Base-by-base conservation (phyloP, 176 grass and related monocot species). In the Neostapfia colusana region DNA sequence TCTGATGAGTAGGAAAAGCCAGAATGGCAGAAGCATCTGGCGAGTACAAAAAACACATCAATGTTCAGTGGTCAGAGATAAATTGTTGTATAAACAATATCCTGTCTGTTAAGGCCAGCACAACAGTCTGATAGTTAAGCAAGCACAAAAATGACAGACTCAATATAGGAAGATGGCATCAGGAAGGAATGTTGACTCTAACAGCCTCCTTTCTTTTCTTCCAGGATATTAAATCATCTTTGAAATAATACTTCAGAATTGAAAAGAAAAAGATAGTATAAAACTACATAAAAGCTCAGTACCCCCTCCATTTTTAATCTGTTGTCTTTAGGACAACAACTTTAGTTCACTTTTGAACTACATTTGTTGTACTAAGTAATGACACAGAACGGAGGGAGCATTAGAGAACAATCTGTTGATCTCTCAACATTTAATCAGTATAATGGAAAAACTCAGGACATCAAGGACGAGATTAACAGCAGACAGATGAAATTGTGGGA, bases 141-240 rank as follows among this genome's bases (percentile, higher is more conserved):
- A 70, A 84, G 78, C 81, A 73, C 73, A 77, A 77, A 72, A 45
- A 73, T 69, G 72, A 60, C 89, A 87, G 78, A 69, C 15, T 81
- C 49, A 84, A 73, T 91, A 28, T 91, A 81, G 85, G 89, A 84
- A 91, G 89, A 84, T 81, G 61, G 81, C 9, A 87, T 87, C 89
- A 81, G 81, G 85, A 51, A 87, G 77, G 85, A 80, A 84, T 78
- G 67, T 54, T 58, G 76, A 84, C 84, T 88, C 63, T 43, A 43
- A 72, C 78, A 91, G 10, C 62, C 77, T 63, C 89, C 81, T 81
- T 91, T 87, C 89, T 87, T 87, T 91, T 84, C 89, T 91, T 91
- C 85, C 81, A 79, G 18, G 75, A 10, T 40, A 41, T 21, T 27
- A 69, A 56, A 20, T 70, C 46, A 46, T 77, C 54, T 27, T 6